Evolutionary conservation across 2,329 filamentous ascomycete genomes (phyloP), one percentile per base, ranked within the genome.

Genomic region (Orbilia ellipsospora): DNA sequence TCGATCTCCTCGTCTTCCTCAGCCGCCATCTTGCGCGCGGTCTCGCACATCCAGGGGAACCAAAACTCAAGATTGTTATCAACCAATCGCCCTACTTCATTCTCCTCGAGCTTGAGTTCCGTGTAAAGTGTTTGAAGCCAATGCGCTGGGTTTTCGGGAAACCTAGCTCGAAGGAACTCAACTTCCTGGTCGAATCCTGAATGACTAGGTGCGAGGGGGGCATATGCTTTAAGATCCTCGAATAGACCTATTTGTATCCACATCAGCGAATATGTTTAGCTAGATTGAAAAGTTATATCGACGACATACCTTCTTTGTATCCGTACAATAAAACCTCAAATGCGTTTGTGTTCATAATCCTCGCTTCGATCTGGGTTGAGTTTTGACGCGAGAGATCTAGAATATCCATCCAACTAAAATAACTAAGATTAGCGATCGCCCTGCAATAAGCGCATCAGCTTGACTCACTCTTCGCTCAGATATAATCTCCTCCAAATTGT

Each of bases 401-500:
- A 80, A 96, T 87, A 72, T 84, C 85, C 26, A 87, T 84, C 95
- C 95, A 99, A 80, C 78, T 79, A 60, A 1, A 42, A 13, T 44
- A 10, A 15, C 51, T 36, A 64, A 55, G 40, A 20, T 73, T 54
- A 77, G 68, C 61, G 12, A 15, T 26, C 10, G 6, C 13, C n/a
- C 13, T 23, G 10, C 15, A 36, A 63, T n/a, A 8, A 56, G 23
- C 31, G 23, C n/a, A 36, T n/a, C 44, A 13, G n/a, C 36, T 1
- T 10, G 57, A 77, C 78, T 66, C 75, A 80, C 79, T 97, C 88
- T 81, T 97, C 94, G 59, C 90, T 88, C 78, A 94, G 87, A 80
- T 91, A 91, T 76, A 93, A 90, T 64, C 95, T 89, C 80, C 95
- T 90, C 95, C 95, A 99, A 77, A 98, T 92, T n/a, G 89, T 82